A percentile compares a stretch with the other conserved stretches of the same genome.
These are phyloP conservation scores for Viola odorata DNA, from an alignment of 345 rosid species.

Conservation along the genomic window DNA sequence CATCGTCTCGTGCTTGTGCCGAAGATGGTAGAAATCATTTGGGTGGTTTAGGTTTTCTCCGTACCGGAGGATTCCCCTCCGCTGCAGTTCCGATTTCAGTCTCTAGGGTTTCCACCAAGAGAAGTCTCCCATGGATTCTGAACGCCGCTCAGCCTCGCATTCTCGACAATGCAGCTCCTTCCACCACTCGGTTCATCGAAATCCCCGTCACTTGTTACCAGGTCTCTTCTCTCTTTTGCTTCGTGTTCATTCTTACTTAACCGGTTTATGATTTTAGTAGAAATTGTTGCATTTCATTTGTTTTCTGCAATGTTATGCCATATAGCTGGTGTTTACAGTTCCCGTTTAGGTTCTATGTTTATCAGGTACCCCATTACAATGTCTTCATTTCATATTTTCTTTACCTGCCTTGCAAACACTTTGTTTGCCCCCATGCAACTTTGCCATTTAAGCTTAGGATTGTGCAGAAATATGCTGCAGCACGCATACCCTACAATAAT, in stretches of 20 bases:
- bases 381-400: too few relatives aligned
- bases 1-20: neutral
- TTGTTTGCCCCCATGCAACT: too few relatives aligned
- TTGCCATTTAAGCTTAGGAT: too few relatives aligned
- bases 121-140: slow-evolving; percentile 21
- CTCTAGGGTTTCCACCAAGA: slow-evolving; percentile 15
- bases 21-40: neutral
- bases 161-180: slow-evolving; percentile 34
- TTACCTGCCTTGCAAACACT: too few relatives aligned
- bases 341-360: too few relatives aligned
- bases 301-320: neutral
- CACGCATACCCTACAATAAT: neutral
- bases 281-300: too few relatives aligned
- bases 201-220: slow-evolving; percentile 76
- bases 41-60: neutral
- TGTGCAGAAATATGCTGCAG: neutral
- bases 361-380: too few relatives aligned
- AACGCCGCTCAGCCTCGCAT: slow-evolving; percentile 40
- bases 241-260: too few relatives aligned
- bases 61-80: neutral
- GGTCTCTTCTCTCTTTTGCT: too few relatives aligned
- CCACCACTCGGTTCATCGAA: slow-evolving; percentile 31
- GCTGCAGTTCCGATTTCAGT: neutral
- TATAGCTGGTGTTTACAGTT: neutral
- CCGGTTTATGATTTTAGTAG: too few relatives aligned